A percentile compares a stretch with the other conserved stretches of the same genome.
phyloP scores from a whole-genome alignment of 2,329 filamentous ascomycete genomes.

The Botrytis aclada region DNA sequence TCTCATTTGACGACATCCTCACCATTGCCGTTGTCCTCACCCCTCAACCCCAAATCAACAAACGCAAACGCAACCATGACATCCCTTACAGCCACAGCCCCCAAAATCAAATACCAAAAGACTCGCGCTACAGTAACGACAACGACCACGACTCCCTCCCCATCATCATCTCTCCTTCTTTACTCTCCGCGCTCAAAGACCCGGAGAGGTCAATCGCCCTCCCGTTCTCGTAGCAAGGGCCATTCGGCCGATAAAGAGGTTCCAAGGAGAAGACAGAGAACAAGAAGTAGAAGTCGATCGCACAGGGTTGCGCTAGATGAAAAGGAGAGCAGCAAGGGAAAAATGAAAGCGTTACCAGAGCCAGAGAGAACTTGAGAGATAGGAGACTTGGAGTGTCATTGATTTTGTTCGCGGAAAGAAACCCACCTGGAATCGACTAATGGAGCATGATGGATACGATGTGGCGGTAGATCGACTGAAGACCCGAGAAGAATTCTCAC shows the following conservation, averaged over 20 bases:
- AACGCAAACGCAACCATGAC: background rate
- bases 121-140: background rate
- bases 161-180: background rate
- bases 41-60: background rate
- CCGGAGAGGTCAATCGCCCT: slow-evolving; percentile 29
- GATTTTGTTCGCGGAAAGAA: background rate
- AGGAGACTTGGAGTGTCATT: background rate
- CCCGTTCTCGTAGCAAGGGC: slow-evolving; percentile 15
- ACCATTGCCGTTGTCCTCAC: background rate
- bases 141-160: background rate
- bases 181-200: background rate
- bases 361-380: background rate
- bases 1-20: background rate
- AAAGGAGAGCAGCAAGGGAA: background rate
- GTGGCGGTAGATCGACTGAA: background rate
- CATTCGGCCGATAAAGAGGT: slow-evolving; percentile 9
- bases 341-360: background rate
- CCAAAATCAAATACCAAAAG: slow-evolving; percentile 11
- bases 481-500: background rate
- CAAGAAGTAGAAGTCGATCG: slow-evolving; percentile 25
- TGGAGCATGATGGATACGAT: background rate
- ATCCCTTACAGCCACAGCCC: background rate
- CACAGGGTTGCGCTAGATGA: slow-evolving; percentile 16
- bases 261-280: slow-evolving; percentile 29
- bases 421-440: background rate